phyloP scores from a whole-genome alignment of 768 basidiomycete genomes.

The Paxillus ammoniavirescens region DNA sequence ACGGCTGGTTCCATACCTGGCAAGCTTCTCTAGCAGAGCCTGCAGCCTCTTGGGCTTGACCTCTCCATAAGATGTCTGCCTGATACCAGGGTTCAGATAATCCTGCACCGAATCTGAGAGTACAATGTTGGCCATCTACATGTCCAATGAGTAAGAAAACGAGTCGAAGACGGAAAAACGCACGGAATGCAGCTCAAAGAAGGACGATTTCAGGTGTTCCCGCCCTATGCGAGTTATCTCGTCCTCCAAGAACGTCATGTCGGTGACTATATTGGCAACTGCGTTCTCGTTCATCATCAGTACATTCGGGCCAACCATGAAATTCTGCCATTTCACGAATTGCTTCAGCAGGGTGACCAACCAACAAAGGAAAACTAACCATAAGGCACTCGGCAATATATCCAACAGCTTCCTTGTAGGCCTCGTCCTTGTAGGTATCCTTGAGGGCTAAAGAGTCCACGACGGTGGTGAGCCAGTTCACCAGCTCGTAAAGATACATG shows the following conservation, averaged over 20 bases:
- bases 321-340: slow-evolving; percentile 47
- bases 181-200: slow-evolving; percentile 78
- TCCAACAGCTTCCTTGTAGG: slow-evolving; percentile 83
- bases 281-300: slow-evolving; percentile 86
- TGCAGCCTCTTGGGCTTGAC: slow-evolving; percentile 75
- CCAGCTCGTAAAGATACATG: slow-evolving; percentile 92
- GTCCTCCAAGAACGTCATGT: slow-evolving; percentile 87
- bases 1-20: slow-evolving; percentile 61
- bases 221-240: slow-evolving; percentile 77
- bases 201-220: slow-evolving; percentile 65
- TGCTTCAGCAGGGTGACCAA: neutral
- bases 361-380: slow-evolving; percentile 47
- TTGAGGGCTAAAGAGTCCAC: slow-evolving; percentile 88
- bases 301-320: slow-evolving; percentile 74
- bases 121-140: slow-evolving; percentile 69
- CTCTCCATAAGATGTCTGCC: slow-evolving; percentile 61
- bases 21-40: slow-evolving; percentile 75
- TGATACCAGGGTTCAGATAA: slow-evolving; percentile 69
- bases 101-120: slow-evolving; percentile 73
- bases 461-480: slow-evolving; percentile 95
- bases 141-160: slow-evolving; percentile 2
- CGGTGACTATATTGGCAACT: slow-evolving; percentile 79
- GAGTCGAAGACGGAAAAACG: slow-evolving; percentile 21
- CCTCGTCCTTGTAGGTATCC: slow-evolving; percentile 83
- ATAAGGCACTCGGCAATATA: slow-evolving; percentile 88